phyloP scores from a whole-genome alignment of 768 basidiomycete species.

The Calocera viscosa region DNA sequence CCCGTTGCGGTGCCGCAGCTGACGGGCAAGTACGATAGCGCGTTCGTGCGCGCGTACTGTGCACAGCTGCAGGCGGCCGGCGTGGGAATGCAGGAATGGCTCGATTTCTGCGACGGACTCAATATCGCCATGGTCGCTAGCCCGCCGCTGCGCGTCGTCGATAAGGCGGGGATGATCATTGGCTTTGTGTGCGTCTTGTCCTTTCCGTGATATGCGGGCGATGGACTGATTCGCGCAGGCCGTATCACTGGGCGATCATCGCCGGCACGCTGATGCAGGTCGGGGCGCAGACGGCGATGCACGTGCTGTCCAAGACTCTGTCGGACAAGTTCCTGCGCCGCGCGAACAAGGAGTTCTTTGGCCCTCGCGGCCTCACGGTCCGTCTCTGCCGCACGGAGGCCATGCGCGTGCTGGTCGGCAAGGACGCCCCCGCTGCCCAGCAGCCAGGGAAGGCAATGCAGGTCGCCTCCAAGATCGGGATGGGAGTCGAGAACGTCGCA shows the following conservation, averaged over 20 bases:
- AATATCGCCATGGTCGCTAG: constrained; percentile 11
- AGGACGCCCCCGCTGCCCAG: neutral
- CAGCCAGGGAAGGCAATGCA: neutral
- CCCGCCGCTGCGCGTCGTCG: constrained; percentile 11
- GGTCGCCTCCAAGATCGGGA: neutral
- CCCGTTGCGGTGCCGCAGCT: constrained; percentile 8
- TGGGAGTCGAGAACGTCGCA: constrained; percentile 3
- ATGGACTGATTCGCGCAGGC: neutral
- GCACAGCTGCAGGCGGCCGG: neutral
- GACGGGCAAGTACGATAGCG: neutral
- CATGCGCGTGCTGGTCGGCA: constrained; percentile 9
- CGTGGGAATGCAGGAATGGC: constrained; percentile 10
- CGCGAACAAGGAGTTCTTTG: constrained; percentile 11
- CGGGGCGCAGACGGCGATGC: constrained; percentile 8
- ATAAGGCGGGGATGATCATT: constrained; percentile 11
- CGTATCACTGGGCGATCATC: constrained; percentile 10
- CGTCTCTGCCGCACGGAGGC: constrained; percentile 11
- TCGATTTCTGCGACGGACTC: constrained; percentile 12
- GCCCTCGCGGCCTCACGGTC: constrained; percentile 10
- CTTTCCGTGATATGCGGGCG: neutral
- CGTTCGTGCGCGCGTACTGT: constrained; percentile 9
- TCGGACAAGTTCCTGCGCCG: constrained; percentile 12
- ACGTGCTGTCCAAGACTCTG: constrained; percentile 11
- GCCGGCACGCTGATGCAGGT: constrained; percentile 2
- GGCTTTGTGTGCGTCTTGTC: constrained; percentile 12